These are phyloP conservation scores for Schizosaccharomyces octosporus DNA, from an alignment of 805 yeast species.

Conservation along the genomic window DNA sequence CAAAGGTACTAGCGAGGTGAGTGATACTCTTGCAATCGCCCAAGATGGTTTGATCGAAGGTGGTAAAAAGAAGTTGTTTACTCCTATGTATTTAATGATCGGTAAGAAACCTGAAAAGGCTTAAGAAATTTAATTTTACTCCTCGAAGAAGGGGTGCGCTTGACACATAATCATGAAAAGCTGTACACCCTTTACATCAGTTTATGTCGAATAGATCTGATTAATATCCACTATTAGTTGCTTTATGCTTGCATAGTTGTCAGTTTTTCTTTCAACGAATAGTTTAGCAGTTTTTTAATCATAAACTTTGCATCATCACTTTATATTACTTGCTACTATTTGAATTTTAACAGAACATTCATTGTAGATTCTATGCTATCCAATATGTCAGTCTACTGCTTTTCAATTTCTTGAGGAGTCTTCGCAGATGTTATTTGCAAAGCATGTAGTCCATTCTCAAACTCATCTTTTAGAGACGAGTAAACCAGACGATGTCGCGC, in stretches of 20 bases:
- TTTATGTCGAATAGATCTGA: no score
- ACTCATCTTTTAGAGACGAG: neutral
- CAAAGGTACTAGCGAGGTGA: constrained; percentile 71
- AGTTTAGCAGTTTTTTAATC: no score
- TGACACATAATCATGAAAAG: neutral
- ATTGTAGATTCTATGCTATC: neutral
- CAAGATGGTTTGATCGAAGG: constrained; percentile 87
- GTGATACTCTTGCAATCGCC: constrained; percentile 85
- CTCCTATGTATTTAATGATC: constrained; percentile 92
- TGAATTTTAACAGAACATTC: neutral
- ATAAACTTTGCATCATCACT: no score
- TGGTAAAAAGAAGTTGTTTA: constrained; percentile 53
- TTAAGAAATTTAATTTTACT: neutral
- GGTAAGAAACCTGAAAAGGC: constrained; percentile 44
- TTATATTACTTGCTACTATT: neutral
- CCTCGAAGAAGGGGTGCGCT: neutral
- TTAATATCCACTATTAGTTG: no score
- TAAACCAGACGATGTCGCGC: neutral
- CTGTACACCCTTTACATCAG: neutral
- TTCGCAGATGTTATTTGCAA: neutral
- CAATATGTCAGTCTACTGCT: neutral
- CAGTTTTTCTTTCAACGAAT: no score
- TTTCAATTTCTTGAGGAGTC: neutral
- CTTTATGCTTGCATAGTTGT: no score
- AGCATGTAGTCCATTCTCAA: neutral